These are phyloP conservation scores for Heracleum sosnowskyi DNA, from an alignment of 129 eudicot genomes.

Conservation along the genomic window DNA sequence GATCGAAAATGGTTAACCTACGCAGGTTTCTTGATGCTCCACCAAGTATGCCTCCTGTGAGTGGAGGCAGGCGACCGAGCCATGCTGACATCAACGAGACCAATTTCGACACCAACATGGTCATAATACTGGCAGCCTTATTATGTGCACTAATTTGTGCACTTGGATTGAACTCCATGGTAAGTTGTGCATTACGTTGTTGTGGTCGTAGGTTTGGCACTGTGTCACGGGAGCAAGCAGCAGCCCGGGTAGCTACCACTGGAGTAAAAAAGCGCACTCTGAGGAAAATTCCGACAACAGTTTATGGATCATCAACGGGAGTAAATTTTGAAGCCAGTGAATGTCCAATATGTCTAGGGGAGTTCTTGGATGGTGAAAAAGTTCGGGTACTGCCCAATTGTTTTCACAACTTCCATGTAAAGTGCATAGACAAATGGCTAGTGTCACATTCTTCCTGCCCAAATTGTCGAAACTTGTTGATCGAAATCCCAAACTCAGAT, in stretches of 20 bases:
- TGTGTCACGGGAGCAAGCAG: constrained; percentile 19
- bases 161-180: constrained; percentile 39
- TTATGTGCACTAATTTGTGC: constrained; percentile 43
- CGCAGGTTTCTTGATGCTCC: constrained; percentile 10
- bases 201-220: constrained; percentile 30
- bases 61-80: constrained; percentile 5
- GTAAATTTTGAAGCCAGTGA: constrained; percentile 19
- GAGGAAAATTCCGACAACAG: constrained; percentile 33
- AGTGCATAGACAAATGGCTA: constrained; percentile 59
- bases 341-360: constrained; percentile 61
- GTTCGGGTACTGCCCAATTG: constrained; percentile 47
- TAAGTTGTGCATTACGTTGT: constrained; percentile 35
- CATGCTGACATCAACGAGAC: constrained; percentile 19
- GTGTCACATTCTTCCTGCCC: constrained; percentile 51
- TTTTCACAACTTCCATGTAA: constrained; percentile 52
- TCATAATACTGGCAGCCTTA: constrained; percentile 48
- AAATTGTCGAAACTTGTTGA: constrained; percentile 43
- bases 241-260: constrained; percentile 6
- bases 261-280: constrained; percentile 42
- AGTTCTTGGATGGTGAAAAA: constrained; percentile 49
- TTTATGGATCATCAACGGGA: constrained; percentile 23
- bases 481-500: constrained; percentile 14
- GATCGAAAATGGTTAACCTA: constrained; percentile 10
- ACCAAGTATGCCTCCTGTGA: constrained; percentile 9
- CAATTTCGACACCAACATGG: constrained; percentile 50